Evolutionary conservation across 1,284 basidiomycete species (phyloP).

Genomic region (Amylostereum areolatum): DNA sequence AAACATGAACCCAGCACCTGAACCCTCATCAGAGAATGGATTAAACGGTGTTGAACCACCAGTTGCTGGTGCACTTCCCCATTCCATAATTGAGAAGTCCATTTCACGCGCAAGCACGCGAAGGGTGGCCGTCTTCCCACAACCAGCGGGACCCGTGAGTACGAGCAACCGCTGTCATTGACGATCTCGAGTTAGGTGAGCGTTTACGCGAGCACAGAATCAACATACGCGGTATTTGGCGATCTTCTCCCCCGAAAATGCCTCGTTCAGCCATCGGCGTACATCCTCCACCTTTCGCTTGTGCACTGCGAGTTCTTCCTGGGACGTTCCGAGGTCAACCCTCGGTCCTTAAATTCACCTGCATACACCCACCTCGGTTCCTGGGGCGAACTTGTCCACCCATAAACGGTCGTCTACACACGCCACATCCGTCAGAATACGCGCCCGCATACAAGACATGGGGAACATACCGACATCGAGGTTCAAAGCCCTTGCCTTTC

Average conservation of each 20-base stretch:
- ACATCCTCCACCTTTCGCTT: conserved; percentile 84
- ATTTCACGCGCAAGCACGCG: conserved; percentile 73
- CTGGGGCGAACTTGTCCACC: conserved; percentile 75
- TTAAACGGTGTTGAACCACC: too few relatives aligned
- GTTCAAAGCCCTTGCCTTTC: conserved; percentile 32
- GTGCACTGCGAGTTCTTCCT: conserved; percentile 87
- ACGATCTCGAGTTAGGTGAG: too few relatives aligned
- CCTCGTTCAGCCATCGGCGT: conserved; percentile 79
- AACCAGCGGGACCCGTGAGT: conserved; percentile 86
- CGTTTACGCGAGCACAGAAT: background rate
- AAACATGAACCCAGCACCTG: too few relatives aligned
- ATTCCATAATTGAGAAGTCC: conserved; percentile 81
- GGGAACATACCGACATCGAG: conserved; percentile 7
- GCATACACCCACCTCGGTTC: conserved; percentile 42
- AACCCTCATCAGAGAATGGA: too few relatives aligned
- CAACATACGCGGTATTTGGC: conserved; percentile 71
- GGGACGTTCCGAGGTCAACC: background rate
- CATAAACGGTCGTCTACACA: conserved; percentile 51
- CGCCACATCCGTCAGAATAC: conserved; percentile 2
- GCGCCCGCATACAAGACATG: background rate
- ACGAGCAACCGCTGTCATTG: conserved; percentile 68
- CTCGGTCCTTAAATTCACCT: background rate
- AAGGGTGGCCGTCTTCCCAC: conserved; percentile 86
- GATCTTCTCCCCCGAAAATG: conserved; percentile 67
- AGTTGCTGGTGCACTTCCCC: conserved; percentile 21